Base-by-base conservation (phyloP, 371 early-diverging fungal genomes). In the Racocetra persica region DNA sequence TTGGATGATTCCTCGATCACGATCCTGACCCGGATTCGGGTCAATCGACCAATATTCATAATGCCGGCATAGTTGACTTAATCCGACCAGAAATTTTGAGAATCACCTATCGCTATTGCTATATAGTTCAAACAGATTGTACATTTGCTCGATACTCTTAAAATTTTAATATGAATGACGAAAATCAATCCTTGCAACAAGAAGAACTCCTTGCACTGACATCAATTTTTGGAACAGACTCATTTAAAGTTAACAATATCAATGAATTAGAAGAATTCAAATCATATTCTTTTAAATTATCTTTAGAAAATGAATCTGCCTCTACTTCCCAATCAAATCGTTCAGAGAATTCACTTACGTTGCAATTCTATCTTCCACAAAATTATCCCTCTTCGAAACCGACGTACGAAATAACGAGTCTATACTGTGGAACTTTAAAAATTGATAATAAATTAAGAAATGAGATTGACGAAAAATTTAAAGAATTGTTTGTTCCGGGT, bases 351-450 rank as follows among this genome's bases (percentile, higher is more conserved):
- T 82, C 81, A 26, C 70, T 84, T 0, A 85, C 87, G 45, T 72
- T 94, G 10, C 85, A 87, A 4, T 86, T 94, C 79, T 88, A 91
- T 81, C 84, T 94, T 18, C 94, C 94, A 1, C 82, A 86, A 38
- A 87, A 91, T 1, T 95, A 95, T 77, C 95, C 95, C 4, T 89
- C 89, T 54, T 86, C 90, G 36, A 87, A 90, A 79, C 95, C 95
- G 0, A 84, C 91, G 38, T 93, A 91, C 84, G 93, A 94, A 82
- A 89, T 93, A 81, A 82, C 88, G 26, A 89, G 91, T 41, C 86
- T 91, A n/a, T 90, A 90, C 63, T 93, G 90, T 80, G 92, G 93
- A 8, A 80, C 86, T n/a, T 82, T 86, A 14, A 88, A 89, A 20
- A 84, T 91, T 1, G 84, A 86, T 6, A 71, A 83, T 16, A 75